Evolutionary conservation across 768 basidiomycete species (phyloP), one percentile per base, ranked within the genome.

Genomic region (Ramaria sp.): DNA sequence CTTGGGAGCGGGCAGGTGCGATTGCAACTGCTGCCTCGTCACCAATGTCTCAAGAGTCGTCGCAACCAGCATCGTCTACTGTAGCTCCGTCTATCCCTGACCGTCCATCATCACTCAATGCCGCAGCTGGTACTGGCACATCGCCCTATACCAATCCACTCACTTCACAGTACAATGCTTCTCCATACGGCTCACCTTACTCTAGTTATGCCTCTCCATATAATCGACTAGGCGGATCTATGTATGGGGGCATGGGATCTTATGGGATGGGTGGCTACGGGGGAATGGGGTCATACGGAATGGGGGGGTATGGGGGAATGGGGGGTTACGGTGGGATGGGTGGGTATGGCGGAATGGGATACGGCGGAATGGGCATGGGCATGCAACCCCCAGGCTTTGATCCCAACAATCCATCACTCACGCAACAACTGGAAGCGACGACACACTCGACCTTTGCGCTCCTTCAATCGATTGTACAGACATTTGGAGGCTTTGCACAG

Each of bases 361-460:
- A 64, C n/a, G 71, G 69, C 6, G 70, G 73, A 63, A 67, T 68
- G n/a, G 72, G 72, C 39, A 67, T 67, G 58, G 70, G 69, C 50
- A 64, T 69, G 61, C 63, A 64, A 36, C 52, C 41, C 24, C 71
- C 68, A 24, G 70, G 71, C 67, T 52, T 37, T 60, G 77, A 79
- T 69, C 70, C 78, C 45, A 67, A 70, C 59, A 70, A 75, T 57
- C 78, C 82, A 0, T 79, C 82, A 5, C 81, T 97, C 55, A 84
- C 91, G 0, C 90, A 93, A 63, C 82, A 88, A 0, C 83, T 97
- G 57, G 92, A 96, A 70, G 66, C 81, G 5, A 87, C 89, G 9
- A 99, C 95, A 1, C 85, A 88, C 52, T 85, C 88, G 55, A 97
- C 95, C 2, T 99, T 99, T 63, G 77, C 86, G 27, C 82, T 99